phyloP scores from a whole-genome alignment of 2,329 filamentous ascomycete species.

The Hansfordia pulvinata region DNA sequence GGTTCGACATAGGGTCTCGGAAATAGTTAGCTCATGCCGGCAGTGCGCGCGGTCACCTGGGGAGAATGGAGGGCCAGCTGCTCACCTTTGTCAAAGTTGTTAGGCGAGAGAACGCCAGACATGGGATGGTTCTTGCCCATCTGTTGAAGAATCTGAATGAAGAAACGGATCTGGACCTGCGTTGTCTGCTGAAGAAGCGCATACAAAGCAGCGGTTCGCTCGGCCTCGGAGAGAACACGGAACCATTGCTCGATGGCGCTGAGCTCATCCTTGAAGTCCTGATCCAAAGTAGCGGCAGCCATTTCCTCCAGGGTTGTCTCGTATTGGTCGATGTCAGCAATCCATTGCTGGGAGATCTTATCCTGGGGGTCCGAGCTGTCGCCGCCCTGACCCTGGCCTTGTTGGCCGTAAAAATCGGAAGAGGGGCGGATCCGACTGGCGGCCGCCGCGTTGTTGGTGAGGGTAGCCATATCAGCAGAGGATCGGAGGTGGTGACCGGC shows the following conservation, averaged over 20 bases:
- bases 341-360: slow-evolving; percentile 94
- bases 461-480: slow-evolving; percentile 88
- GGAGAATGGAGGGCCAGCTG: slow-evolving; percentile 3
- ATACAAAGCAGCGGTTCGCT: slow-evolving; percentile 89
- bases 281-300: slow-evolving; percentile 95
- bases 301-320: slow-evolving; percentile 98
- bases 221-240: slow-evolving; percentile 88
- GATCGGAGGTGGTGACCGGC: slow-evolving; percentile 79
- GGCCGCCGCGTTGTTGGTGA: slow-evolving; percentile 48
- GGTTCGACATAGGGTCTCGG: slow-evolving; percentile 90
- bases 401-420: slow-evolving; percentile 86
- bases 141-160: slow-evolving; percentile 96
- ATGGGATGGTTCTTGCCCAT: slow-evolving; percentile 98
- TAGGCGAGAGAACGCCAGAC: slow-evolving; percentile 86
- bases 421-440: slow-evolving; percentile 80
- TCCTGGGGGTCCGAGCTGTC: slow-evolving; percentile 73
- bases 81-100: slow-evolving; percentile 91
- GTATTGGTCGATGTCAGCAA: slow-evolving; percentile 96
- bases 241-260: slow-evolving; percentile 99
- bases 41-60: background rate
- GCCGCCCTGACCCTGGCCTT: slow-evolving; percentile 52
- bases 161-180: slow-evolving; percentile 97
- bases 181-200: slow-evolving; percentile 95
- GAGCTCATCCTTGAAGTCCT: slow-evolving; percentile 98
- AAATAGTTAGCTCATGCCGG: background rate